Evolutionary conservation across 192 early-diverging fungal genomes (phyloP), one percentile per base, ranked within the genome.

Genomic region (Dimargaris verticillata): DNA sequence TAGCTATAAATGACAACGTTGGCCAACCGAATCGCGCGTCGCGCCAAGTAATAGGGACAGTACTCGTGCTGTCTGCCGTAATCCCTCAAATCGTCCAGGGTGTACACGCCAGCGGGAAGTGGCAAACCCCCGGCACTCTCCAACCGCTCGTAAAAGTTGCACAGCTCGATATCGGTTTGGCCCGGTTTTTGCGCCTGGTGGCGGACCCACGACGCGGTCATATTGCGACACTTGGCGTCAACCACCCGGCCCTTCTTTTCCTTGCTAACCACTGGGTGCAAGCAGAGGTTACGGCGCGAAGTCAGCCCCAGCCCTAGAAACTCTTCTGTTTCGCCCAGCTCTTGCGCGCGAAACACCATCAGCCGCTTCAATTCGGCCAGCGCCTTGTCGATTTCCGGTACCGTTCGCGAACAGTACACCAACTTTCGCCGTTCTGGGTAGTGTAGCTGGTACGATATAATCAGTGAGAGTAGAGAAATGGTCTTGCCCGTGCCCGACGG

Each of bases 401-500:
- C 95, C 4, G 97, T 99, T 68, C 97, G 91, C 42, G 97, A 99
- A 67, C 97, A 99, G 76, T 99, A 99, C n/a, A 99, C 87, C 14
- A 99, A 76, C 71, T 99, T 99, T 38, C 95, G 74, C 66, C 92
- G 84, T 64, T 93, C 88, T 9, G 88, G 85, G 62, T 94, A 89
- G 64, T 79, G 80, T 78, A 82, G 77, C 74, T 95, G 94, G 72
- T 97, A 97, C 13, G 97, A 81, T 12, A 99, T 82, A 62, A 99
- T 97, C 11, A 99, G 72, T 3, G 95, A 94, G 22, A 99, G 67
- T 10, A 99, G 80, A 11, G 95, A 88, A 10, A 99, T 81, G 1
- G 97, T 99, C 68, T 99, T 99, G 44, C 97, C 97, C 6, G 97
- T 99, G 47, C 97, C 97, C 20, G 93, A 97, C 38, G 97, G 97